Percentiles rank a stretch among this genome's conserved stretches.
phyloP scores from a whole-genome alignment of 495 filamentous ascomycete species.

The Penicillium lividum region DNA sequence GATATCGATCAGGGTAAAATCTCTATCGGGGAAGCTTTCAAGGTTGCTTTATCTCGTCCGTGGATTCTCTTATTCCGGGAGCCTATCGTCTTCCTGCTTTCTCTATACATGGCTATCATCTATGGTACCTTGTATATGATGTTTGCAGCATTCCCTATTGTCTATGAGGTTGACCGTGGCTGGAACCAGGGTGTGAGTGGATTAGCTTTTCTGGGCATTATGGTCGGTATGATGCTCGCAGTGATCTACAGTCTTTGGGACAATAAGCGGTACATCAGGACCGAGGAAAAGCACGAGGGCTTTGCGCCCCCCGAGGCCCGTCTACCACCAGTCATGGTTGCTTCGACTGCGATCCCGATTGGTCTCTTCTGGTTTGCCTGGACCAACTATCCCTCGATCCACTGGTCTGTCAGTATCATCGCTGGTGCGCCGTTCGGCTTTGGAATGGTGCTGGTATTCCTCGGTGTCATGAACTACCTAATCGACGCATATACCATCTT shows the following conservation, averaged over 20 bases:
- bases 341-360: conserved; percentile 43
- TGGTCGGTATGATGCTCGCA: conserved; percentile 74
- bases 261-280: conserved; percentile 48
- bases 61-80: conserved; percentile 52
- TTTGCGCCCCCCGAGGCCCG: conserved; percentile 52
- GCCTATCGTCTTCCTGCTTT: conserved; percentile 65
- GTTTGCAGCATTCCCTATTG: conserved; percentile 80
- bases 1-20: conserved; percentile 48
- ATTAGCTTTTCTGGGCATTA: conserved; percentile 81
- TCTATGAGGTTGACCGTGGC: conserved; percentile 69
- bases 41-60: conserved; percentile 47
- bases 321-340: conserved; percentile 47
- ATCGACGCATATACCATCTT: conserved; percentile 81
- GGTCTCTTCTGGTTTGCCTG: conserved; percentile 69
- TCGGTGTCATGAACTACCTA: conserved; percentile 76
- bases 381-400: conserved; percentile 67
- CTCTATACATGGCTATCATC: conserved; percentile 71
- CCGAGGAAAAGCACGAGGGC: conserved; percentile 36
- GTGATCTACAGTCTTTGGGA: conserved; percentile 51
- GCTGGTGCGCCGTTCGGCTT: conserved; percentile 72
- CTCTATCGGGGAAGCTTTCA: conserved; percentile 40
- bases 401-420: conserved; percentile 67
- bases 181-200: conserved; percentile 74
- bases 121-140: conserved; percentile 82
- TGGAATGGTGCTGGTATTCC: conserved; percentile 74